Base-by-base conservation (phyloP, 352 stramenopile species). In the Phytophthora meadii region DNA sequence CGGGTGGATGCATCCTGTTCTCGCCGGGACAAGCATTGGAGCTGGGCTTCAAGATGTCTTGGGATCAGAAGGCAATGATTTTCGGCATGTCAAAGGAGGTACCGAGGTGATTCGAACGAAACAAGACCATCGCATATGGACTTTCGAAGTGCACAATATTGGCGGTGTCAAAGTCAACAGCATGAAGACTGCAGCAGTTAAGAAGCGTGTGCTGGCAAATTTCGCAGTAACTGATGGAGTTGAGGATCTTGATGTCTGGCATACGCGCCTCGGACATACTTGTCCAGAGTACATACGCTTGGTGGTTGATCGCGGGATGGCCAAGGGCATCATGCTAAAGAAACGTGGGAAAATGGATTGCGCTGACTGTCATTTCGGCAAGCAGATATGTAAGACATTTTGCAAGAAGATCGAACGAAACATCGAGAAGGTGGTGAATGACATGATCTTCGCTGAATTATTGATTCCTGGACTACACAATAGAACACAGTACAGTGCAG, bases 321-420 rank as follows among this genome's bases (percentile, higher is more conserved):
- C 30, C 4, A 67, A 67, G 41, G 49, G 58, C 10, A 67, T 67
- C 9, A 53, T 59, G 58, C 58, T 67, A 7, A 40, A 54, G 36
- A 48, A 51, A 12, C 36, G 61, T n/a, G 28, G 47, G 1, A 58
- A 59, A 17, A 41, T 59, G 39, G 61, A 63, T 17, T 69, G 52
- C 27, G 34, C 27, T 0, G 52, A 55, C 25, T 63, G 52, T 17
- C 52, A 63, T 36, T 45, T 69, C 12, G 61, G 45, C 0, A 69
- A 69, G 28, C 61, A 54, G 25, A 24, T 39, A 27, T n/a, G 32
- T 7, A 63, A 69, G 15, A 58, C 52, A 25, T 63, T 45, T 5
- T 54, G 57, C 36, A 64, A 22, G 8, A 34, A 8, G 1, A 0
- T 6, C 22, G 22, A 22, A 1, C 22, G 22, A 22, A 22, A 22